Evolutionary conservation across 768 basidiomycete genomes (phyloP), one percentile per base, ranked within the genome.

Genomic region (Mycena sanguinolenta): DNA sequence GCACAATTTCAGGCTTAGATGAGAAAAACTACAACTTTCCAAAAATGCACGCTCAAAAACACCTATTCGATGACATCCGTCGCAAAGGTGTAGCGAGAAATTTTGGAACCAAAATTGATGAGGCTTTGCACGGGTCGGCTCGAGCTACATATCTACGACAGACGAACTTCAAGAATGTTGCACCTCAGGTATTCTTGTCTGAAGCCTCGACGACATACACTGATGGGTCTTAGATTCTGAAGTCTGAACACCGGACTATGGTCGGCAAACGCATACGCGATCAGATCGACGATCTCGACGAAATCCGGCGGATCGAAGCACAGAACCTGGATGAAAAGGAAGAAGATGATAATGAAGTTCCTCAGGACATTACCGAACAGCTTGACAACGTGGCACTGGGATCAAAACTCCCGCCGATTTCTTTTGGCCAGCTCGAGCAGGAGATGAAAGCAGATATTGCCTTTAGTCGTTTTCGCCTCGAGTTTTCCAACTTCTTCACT

Each of bases 81-180:
- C 14, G 21, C 30, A 54, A 54, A 30, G 53, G 53, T 7, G 30
- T 21, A 16, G 7, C 53, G 7, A 54, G 21, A 30, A 54, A 34
- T 21, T 54, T 54, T 21, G 53, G 53, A 1, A 21, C 53, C 19
- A 54, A 54, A 54, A 63, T 63, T 17, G 63, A 79, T 62, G 81
- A 84, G 54, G 70, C 76, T n/a, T n/a, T n/a, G n/a, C n/a, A n/a
- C n/a, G n/a, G n/a, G n/a, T n/a, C n/a, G n/a, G n/a, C n/a, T n/a
- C 0, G 67, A 77, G 30, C 80, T 1, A 72, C 66, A 5, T 83
- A 82, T 46, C 71, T 64, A 7, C 36, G 30, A 3, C 71, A 71
- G 9, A 81, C 81, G 2, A 83, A 84, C 59, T 79, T 79, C 70
- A 80, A 79, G 54, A 54, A 83, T 58, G 73, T 82, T 32, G 80